Conservation (phyloP, 352 stramenopile genomes). For the Aphanomyces cochlioides region DNA sequence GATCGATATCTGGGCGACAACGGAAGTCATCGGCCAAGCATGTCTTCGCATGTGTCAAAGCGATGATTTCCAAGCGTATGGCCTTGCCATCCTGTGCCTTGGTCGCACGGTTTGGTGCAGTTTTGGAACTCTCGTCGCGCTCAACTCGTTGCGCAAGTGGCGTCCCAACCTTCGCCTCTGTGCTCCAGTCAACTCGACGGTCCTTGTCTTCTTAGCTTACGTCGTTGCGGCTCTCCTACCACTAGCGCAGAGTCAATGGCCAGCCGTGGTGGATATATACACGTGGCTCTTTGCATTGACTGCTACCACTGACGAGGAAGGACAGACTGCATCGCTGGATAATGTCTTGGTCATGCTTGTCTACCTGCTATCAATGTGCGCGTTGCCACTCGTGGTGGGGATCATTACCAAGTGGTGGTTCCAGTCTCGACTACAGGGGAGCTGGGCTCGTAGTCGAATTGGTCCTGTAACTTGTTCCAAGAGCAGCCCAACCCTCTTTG, state of each 20-base stretch:
- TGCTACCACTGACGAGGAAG: background rate
- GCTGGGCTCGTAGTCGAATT: background rate
- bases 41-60: constrained; percentile 23
- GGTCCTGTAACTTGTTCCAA: background rate
- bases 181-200: background rate
- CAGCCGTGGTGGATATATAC: background rate
- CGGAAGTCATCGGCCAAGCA: background rate
- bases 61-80: constrained; percentile 5
- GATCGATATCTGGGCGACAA: constrained; percentile 10
- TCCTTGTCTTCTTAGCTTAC: background rate
- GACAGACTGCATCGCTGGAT: background rate
- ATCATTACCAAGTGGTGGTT: background rate
- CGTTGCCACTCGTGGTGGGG: background rate
- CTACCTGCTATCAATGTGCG: background rate
- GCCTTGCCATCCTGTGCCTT: background rate
- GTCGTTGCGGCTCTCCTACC: background rate
- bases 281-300: background rate
- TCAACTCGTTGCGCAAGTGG: background rate
- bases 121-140: constrained; percentile 19
- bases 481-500: background rate
- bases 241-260: background rate
- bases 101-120: constrained; percentile 17
- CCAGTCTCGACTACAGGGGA: background rate
- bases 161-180: background rate
- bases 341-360: background rate